Base-by-base conservation (phyloP, 2,329 filamentous ascomycete species). In the Neopestalotiopsis clavispora region DNA sequence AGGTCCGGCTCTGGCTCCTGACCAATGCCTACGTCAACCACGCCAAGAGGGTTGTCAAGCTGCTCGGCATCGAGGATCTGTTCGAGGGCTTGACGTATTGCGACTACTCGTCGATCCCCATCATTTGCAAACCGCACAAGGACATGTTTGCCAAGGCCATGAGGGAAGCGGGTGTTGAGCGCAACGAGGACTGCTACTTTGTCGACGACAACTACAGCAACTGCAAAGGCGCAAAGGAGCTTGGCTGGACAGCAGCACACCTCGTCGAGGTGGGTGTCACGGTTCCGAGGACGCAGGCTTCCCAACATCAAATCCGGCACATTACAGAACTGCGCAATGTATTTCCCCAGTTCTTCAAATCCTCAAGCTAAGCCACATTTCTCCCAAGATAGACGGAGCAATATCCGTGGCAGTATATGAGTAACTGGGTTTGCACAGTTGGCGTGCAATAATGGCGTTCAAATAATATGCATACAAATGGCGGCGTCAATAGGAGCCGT, bases 71-170 rank as follows among this genome's bases (percentile, higher is more conserved):
- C 30, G 94, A 97, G 1, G 94, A 97, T 78, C 83, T 95, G 32
- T 99, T 99, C 77, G 95, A 98, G 71, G 96, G 96, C 7, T 89
- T 98, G 70, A 99, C 96, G 0, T 99, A 90, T 80, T 99, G 97
- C 78, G 94, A 99, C 80, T 99, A 99, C 80, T 86, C 84, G 12
- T 82, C 87, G 17, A 83, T 89, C 57, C 91, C 89, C 5, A 86
- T 99, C 71, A 81, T 97, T 61, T 98, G 96, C 84, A 99, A 99
- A 80, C 96, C 96, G 3, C 87, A 92, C 68, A 85, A 86, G 66
- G 89, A 90, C 65, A 96, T 97, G 92, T 99, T 90, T 78, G 87
- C 87, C 49, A 97, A 96, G 82, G 96, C 93, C 5, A 97, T 98
- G 92, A 84, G 80, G 61, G 92, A 98, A 74, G 94, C 95, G 0